Percentiles rank a stretch among this genome's conserved stretches.
Evolutionary conservation across 495 filamentous ascomycete species (phyloP).

Genomic region (Xylaria castorea): DNA sequence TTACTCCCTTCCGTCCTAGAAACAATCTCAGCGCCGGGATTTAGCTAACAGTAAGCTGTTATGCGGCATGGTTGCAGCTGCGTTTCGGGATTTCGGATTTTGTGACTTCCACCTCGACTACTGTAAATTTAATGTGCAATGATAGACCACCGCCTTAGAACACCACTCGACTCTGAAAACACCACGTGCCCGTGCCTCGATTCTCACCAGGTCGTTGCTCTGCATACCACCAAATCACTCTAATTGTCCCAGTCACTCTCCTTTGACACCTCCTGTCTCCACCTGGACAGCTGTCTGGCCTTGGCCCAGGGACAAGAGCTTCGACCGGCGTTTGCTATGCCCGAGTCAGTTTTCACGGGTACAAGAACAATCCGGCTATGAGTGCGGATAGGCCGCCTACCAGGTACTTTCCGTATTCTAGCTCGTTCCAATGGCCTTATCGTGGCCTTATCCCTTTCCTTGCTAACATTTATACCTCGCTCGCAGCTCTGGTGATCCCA

Average conservation of each 20-base stretch:
- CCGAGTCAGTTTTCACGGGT: constrained; percentile 6
- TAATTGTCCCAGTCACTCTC: constrained; percentile 2
- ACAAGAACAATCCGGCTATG: constrained; percentile 26
- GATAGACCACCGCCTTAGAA: constrained; percentile 16
- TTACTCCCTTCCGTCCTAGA: background rate
- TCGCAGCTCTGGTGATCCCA: constrained; percentile 59
- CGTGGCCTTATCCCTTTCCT: constrained; percentile 1
- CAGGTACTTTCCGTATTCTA: constrained; percentile 15
- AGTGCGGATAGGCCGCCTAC: constrained; percentile 26
- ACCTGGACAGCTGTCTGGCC: constrained; percentile 12
- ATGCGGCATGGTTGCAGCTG: background rate
- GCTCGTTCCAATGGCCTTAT: background rate
- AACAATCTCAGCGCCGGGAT: background rate
- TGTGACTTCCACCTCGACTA: constrained; percentile 11
- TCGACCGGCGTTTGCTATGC: constrained; percentile 25
- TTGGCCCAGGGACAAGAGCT: constrained; percentile 7
- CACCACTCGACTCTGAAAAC: background rate
- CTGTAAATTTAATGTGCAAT: constrained; percentile 27
- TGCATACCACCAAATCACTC: constrained; percentile 3
- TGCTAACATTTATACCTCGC: constrained; percentile 5
- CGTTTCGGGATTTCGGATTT: constrained; percentile 19
- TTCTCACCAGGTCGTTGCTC: background rate
- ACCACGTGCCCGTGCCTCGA: background rate
- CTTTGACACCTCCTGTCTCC: constrained; percentile 14
- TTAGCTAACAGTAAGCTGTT: constrained; percentile 14